Conservation (phyloP, 75 land plant genomes). For the Picea sitchensis region DNA sequence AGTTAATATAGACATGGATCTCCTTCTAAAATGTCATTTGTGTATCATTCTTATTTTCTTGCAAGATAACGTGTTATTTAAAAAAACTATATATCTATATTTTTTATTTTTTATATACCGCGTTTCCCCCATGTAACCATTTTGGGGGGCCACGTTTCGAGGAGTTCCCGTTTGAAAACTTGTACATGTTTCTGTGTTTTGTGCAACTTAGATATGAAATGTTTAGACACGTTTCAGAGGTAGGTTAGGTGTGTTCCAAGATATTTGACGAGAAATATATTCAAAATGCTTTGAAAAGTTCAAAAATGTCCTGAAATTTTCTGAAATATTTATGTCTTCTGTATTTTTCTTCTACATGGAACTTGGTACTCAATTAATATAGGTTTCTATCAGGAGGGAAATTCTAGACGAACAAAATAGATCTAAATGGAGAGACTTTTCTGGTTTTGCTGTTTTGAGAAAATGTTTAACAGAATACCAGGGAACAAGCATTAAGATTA, state of each 20-base stretch:
- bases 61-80: no score
- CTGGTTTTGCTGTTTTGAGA: neutral
- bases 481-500: neutral
- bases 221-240: neutral
- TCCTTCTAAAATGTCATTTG: no score
- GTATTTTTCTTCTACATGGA: neutral
- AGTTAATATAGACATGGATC: no score
- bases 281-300: neutral
- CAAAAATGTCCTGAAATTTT: neutral
- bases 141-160: no score
- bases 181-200: no score
- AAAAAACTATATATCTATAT: no score
- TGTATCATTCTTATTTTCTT: no score
- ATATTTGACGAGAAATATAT: neutral
- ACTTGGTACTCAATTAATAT: neutral
- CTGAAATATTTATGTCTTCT: neutral
- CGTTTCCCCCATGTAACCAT: no score
- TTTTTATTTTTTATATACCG: no score
- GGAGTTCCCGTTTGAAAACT: no score
- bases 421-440: neutral
- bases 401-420: neutral
- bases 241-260: neutral
- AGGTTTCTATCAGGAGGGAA: neutral
- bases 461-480: neutral
- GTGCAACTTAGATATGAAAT: neutral